These are phyloP conservation scores for Globisporangium camurandrum DNA, from an alignment of 352 stramenopile genomes.

Conservation along the genomic window DNA sequence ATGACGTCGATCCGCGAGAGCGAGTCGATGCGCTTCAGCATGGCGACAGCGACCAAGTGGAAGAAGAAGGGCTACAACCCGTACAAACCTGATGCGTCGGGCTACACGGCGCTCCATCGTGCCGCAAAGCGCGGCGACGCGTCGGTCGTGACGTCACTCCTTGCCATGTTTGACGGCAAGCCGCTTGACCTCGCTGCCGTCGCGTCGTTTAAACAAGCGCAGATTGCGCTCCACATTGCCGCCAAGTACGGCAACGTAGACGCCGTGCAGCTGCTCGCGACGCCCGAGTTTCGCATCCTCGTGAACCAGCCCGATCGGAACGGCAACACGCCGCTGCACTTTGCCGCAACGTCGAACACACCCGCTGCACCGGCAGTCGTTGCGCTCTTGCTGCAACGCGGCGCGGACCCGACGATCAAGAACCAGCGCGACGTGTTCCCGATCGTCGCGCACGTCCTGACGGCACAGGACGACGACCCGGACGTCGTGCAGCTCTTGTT, in stretches of 20 bases:
- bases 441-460: constrained; percentile 70
- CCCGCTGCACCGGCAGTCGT: constrained; percentile 41
- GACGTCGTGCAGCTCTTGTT: constrained; percentile 66
- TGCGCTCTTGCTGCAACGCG: constrained; percentile 44
- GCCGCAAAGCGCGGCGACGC: constrained; percentile 64
- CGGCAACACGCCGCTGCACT: constrained; percentile 78
- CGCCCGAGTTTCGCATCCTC: constrained; percentile 47
- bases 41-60: constrained; percentile 75
- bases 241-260: constrained; percentile 73
- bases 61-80: constrained; percentile 80
- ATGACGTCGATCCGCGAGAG: constrained; percentile 70
- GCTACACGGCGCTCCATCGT: constrained; percentile 77
- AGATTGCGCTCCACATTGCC: constrained; percentile 77
- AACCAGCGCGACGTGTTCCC: constrained; percentile 69
- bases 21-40: constrained; percentile 73
- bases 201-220: constrained; percentile 62
- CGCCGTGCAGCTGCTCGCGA: constrained; percentile 37
- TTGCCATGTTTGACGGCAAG: constrained; percentile 79
- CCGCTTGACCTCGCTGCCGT: constrained; percentile 55
- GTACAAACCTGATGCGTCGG: constrained; percentile 69
- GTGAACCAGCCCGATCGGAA: constrained; percentile 65
- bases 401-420: constrained; percentile 57
- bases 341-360: constrained; percentile 58
- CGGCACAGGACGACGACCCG: constrained; percentile 56
- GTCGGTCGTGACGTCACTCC: constrained; percentile 51